These are phyloP conservation scores for Candida maesae DNA, from an alignment of 805 yeast species.

Conservation along the genomic window DNA sequence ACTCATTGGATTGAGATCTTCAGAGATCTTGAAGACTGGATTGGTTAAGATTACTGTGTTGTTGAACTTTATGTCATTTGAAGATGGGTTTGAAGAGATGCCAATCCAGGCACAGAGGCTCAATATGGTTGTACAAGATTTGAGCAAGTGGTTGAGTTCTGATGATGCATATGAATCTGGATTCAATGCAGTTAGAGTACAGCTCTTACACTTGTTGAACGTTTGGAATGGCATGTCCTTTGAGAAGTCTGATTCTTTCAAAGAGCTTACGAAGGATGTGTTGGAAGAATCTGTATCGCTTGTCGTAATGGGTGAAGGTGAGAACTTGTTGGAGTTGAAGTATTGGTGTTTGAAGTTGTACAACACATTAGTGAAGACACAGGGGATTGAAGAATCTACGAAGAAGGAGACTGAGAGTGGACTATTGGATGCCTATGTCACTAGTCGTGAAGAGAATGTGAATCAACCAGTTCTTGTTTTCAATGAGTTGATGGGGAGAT, in stretches of 20 bases:
- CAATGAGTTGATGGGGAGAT: conserved; percentile 34
- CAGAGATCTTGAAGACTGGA: conserved; percentile 41
- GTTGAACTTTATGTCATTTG: conserved; percentile 34
- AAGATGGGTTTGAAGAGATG: background rate
- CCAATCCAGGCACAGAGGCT: conserved; percentile 62
- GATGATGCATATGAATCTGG: conserved; percentile 55
- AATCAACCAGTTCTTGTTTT: conserved; percentile 34
- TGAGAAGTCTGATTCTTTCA: conserved; percentile 31
- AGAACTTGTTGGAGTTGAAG: conserved; percentile 38
- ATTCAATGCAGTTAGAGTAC: conserved; percentile 47
- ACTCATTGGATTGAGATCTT: conserved; percentile 48
- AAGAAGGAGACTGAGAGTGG: conserved; percentile 36
- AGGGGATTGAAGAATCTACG: conserved; percentile 26
- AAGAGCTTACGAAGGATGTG: conserved; percentile 36
- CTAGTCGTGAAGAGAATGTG: conserved; percentile 18
- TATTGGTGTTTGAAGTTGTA: conserved; percentile 44
- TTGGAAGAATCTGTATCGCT: conserved; percentile 43
- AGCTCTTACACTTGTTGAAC: conserved; percentile 37
- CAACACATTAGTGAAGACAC: conserved; percentile 27
- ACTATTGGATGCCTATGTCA: conserved; percentile 39
- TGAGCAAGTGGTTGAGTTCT: conserved; percentile 57
- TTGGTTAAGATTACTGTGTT: conserved; percentile 45
- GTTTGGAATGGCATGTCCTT: conserved; percentile 34
- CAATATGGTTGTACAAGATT: conserved; percentile 52
- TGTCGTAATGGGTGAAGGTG: conserved; percentile 35